Evolutionary conservation across 148 eudicot genomes (phyloP).

Genomic region (Nyssa sinensis): DNA sequence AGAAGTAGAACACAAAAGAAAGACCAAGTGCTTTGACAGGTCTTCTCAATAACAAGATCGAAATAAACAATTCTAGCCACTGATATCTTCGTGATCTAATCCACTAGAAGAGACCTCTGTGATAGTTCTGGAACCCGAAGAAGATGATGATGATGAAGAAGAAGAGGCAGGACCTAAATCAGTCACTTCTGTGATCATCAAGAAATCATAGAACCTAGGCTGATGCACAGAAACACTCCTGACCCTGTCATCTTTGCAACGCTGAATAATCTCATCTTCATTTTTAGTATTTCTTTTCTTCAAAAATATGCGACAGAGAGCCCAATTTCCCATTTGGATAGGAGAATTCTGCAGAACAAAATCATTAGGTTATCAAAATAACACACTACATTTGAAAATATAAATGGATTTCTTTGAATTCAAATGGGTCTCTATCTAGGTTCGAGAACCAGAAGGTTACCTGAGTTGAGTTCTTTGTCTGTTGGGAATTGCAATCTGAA

Average conservation of each 20-base stretch:
- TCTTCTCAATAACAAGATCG: neutral
- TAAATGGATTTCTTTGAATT: too few relatives aligned
- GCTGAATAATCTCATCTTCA: constrained; percentile 2
- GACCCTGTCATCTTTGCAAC: too few relatives aligned
- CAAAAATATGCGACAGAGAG: constrained; percentile 46
- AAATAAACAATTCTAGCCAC: neutral
- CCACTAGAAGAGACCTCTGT: constrained; percentile 32
- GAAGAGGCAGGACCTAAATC: too few relatives aligned
- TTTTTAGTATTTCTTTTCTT: constrained; percentile 26
- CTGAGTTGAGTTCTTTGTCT: constrained; percentile 7
- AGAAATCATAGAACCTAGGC: too few relatives aligned
- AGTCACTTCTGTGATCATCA: too few relatives aligned
- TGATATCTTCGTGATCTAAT: constrained; percentile 24
- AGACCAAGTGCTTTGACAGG: neutral
- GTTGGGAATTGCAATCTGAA: neutral
- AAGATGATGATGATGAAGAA: constrained; percentile 30
- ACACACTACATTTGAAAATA: too few relatives aligned
- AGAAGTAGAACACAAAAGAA: neutral
- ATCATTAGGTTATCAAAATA: neutral
- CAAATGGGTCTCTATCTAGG: too few relatives aligned
- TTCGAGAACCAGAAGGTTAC: too few relatives aligned
- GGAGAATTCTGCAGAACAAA: constrained; percentile 24
- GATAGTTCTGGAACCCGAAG: constrained; percentile 41
- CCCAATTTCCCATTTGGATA: constrained; percentile 45
- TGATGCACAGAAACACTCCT: neutral